Evolutionary conservation across 2,329 filamentous ascomycete genomes (phyloP), one percentile per base, ranked within the genome.

Genomic region (Aspergillus alliaceus): DNA sequence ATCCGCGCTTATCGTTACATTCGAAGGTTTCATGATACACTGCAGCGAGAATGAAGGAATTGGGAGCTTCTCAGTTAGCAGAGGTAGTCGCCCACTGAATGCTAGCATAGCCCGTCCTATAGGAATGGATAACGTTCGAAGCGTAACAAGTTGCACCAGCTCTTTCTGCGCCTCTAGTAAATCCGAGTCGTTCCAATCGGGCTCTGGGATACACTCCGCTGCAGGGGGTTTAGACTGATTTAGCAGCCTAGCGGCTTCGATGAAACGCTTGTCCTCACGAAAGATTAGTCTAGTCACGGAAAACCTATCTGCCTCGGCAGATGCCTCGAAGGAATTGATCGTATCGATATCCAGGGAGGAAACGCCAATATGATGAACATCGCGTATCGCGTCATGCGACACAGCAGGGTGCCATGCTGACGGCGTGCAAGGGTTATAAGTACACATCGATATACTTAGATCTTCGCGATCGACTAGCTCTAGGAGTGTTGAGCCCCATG

Each of bases 121-220:
- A 1, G 95, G 91, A 53, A 97, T 89, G 1, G 95, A 93, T 57
- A 98, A 82, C 14, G 93, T 98, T 57, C 95, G 87, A 46, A 90
- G 85, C 39, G 93, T 95, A 35, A 97, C 85, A 68, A 89, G 88
- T 58, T 95, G 90, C 57, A 95, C 93, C 31, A 96, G 81, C 59
- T 91, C 88, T 72, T 97, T 96, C 73, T 99, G 95, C 58, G 90
- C 90, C 71, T 99, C 95, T 9, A 99, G 80, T 56, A 96, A 86
- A 59, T 95, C 88, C 15, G 90, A 88, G 70, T 99, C 95, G 22
- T 88, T 85, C 89, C 91, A 95, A 39, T 86, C 85, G 1, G 89
- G 86, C 61, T 91, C 83, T 2, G 88, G 85, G 37, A 88, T 82
- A 59, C 93, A 89, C 51, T 90, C 89, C n/a, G 93, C 86, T 11